Evolutionary conservation across 2,329 filamentous ascomycete species (phyloP), one percentile per base, ranked within the genome.

Genomic region (Neonectria neomacrospora): DNA sequence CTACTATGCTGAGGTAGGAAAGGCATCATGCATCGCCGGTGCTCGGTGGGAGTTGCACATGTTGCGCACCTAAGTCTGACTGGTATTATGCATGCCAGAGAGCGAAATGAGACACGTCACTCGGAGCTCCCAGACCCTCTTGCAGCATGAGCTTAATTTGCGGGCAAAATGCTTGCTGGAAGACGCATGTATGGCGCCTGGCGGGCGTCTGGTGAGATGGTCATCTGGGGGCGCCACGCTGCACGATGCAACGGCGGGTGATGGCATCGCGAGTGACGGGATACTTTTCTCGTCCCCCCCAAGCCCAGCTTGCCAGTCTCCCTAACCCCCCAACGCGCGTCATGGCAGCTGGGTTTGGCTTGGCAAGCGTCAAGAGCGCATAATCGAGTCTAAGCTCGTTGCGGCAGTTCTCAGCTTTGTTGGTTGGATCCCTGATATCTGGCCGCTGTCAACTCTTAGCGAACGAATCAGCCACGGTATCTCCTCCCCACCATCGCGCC

Each of bases 201-300:
- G 41, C 53, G 53, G 59, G 41, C 52, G 59, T 39, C 59, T 57
- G 48, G 54, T 57, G 59, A 39, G 41, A 60, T 48, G 44, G 34
- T 54, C 57, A 60, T 54, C 48, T 48, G 52, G 51, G 44, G 18
- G 48, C 48, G 48, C n/a, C 30, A 20, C n/a, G 11, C 32, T 45
- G 39, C 26, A 20, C 39, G 48, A 50, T 59, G 56, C 56, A 50
- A 44, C 23, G 37, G 23, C 37, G 12, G 50, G 45, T 50, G 55
- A 52, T 39, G 32, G 50, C 50, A 52, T 52, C 50, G 50, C 11
- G 47, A 32, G 6, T 22, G 14, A n/a, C 14, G 16, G n/a, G 37
- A n/a, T 20, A 3, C 16, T 10, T 20, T 20, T 5, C n/a, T 8
- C 6, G 23, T 6, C 20, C 14, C 39, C 32, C 47, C 47, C 20